These are phyloP conservation scores for Caryopteris hybrid DNA, from an alignment of 305 asterid genomes.

Conservation along the genomic window DNA sequence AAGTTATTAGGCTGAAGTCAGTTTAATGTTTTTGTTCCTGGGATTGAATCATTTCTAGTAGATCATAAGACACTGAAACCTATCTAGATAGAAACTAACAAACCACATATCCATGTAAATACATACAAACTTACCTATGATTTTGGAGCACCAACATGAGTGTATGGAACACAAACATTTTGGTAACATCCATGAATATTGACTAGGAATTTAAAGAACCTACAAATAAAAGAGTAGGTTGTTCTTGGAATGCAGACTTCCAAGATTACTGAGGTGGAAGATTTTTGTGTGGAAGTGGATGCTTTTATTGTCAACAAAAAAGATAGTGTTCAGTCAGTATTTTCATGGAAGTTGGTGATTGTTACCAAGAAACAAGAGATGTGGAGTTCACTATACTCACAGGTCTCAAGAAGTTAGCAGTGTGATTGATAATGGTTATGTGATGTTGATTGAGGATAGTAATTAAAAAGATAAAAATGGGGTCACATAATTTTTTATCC, in stretches of 20 bases:
- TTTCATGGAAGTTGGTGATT: background rate
- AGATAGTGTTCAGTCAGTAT: background rate
- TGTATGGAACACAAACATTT: background rate
- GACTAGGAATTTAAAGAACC: no score
- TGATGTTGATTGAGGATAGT: background rate
- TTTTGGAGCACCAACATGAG: no score
- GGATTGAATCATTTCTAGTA: background rate
- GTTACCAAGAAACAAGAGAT: background rate
- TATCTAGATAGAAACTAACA: background rate
- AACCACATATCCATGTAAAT: background rate
- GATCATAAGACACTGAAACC: background rate
- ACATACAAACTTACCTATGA: background rate
- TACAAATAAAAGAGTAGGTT: no score
- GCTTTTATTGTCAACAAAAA: background rate
- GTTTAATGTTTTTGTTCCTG: background rate
- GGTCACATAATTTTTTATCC: background rate
- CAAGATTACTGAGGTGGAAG: background rate
- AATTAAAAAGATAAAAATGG: background rate
- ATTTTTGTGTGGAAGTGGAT: background rate
- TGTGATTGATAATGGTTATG: no score
- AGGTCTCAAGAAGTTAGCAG: no score
- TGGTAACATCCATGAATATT: background rate
- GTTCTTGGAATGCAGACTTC: background rate
- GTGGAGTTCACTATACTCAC: background rate
- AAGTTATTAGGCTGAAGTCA: slow-evolving; percentile 6